A percentile compares a stretch with the other conserved stretches of the same genome.
Evolutionary conservation across 164 flowering plant species (phyloP).

Genomic region (Umbilicus rupestris): DNA sequence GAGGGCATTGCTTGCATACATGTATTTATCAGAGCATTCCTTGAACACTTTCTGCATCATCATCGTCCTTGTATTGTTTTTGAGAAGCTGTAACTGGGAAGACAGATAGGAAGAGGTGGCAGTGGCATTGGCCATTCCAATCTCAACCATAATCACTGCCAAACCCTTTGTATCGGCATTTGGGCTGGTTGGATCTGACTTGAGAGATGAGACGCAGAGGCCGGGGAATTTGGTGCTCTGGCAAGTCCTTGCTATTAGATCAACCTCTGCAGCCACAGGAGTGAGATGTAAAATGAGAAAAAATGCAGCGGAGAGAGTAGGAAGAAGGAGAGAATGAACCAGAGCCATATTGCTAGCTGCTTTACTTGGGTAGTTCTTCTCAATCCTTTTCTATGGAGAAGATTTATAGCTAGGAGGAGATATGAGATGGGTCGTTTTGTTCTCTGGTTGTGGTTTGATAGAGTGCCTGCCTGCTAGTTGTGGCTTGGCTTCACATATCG

Average conservation of each 20-base stretch:
- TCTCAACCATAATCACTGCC: conserved; percentile 41
- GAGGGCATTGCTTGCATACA: conserved; percentile 36
- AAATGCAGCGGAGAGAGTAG: neutral
- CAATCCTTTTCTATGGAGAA: neutral
- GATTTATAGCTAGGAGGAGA: neutral
- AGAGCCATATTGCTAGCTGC: neutral
- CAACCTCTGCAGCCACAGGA: conserved; percentile 14
- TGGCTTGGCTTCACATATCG: neutral
- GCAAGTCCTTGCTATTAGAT: conserved; percentile 43
- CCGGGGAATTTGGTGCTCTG: conserved; percentile 44
- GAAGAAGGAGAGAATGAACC: conserved; percentile 14
- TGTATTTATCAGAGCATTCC: conserved; percentile 53
- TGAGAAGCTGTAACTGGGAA: conserved; percentile 15
- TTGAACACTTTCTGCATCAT: conserved; percentile 27
- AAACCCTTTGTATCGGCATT: conserved; percentile 47
- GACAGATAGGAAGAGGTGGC: conserved; percentile 38
- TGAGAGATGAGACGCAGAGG: conserved; percentile 48
- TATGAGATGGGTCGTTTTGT: neutral
- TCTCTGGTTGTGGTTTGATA: neutral
- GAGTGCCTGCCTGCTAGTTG: neutral
- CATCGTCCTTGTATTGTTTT: conserved; percentile 14
- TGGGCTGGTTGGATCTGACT: conserved; percentile 40
- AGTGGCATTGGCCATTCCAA: conserved; percentile 39
- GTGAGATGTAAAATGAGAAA: neutral
- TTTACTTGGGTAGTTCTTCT: neutral